A percentile compares a stretch with the other conserved stretches of the same genome.
Conservation (phyloP, 164 flowering plant species). For the Vitis vinifera region ASM3070453v1 NC_081812.1:22985001-22985500, state of each 20-base stretch:
- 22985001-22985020: too few species aligned
- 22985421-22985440: not conserved
- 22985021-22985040: too few species aligned
- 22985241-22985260: not conserved
- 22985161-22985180: too few species aligned
- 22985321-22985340: not conserved
- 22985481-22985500: not conserved
- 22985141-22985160: too few species aligned
- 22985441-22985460: not conserved
- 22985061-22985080: too few species aligned
- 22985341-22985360: not conserved
- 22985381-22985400: constrained; percentile 9
- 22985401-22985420: not conserved
- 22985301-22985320: constrained; percentile 9
- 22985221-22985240: too few species aligned
- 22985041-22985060: too few species aligned
- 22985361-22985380: constrained; percentile 1
- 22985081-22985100: too few species aligned
- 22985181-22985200: too few species aligned
- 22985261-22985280: not conserved
- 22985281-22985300: not conserved
- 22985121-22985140: too few species aligned
- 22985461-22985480: not conserved
- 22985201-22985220: too few species aligned
- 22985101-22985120: too few species aligned